Evolutionary conservation across 176 grass and related monocot genomes (phyloP).

Genomic region (Microstegium vimineum): DNA sequence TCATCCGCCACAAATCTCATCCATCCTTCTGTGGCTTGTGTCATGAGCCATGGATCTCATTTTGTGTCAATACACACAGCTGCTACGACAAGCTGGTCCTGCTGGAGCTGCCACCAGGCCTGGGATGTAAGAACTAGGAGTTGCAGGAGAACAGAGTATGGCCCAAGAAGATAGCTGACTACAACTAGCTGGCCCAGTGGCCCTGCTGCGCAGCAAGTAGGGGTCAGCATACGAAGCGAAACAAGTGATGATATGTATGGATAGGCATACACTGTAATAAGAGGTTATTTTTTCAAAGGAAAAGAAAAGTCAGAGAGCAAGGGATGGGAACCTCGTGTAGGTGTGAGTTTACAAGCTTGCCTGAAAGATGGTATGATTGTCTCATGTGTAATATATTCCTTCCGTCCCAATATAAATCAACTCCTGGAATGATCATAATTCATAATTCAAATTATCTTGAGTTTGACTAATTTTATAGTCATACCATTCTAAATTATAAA

Average conservation of each 20-base stretch:
- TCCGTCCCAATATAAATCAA: background rate
- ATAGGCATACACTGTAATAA: background rate
- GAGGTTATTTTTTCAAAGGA: background rate
- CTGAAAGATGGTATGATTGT: conserved; percentile 4
- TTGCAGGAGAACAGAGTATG: background rate
- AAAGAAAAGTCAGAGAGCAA: background rate
- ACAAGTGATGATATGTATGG: background rate
- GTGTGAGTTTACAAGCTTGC: background rate
- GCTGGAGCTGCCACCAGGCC: conserved; percentile 62
- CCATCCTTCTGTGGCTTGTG: background rate
- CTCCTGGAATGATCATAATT: background rate
- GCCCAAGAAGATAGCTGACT: background rate
- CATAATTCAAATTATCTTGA: background rate
- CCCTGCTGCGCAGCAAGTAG: conserved; percentile 9
- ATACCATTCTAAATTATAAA: too few species aligned
- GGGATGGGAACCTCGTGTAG: background rate
- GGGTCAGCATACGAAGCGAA: background rate
- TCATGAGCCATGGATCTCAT: background rate
- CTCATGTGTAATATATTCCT: background rate
- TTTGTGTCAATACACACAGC: conserved; percentile 39
- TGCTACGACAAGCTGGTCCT: conserved; percentile 69
- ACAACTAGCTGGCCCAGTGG: conserved; percentile 7
- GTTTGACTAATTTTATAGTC: background rate
- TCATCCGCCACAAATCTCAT: background rate
- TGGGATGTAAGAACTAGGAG: conserved; percentile 32